phyloP scores from a whole-genome alignment of 1,139 yeast genomes.

The Debaryomyces nepalensis region DNA sequence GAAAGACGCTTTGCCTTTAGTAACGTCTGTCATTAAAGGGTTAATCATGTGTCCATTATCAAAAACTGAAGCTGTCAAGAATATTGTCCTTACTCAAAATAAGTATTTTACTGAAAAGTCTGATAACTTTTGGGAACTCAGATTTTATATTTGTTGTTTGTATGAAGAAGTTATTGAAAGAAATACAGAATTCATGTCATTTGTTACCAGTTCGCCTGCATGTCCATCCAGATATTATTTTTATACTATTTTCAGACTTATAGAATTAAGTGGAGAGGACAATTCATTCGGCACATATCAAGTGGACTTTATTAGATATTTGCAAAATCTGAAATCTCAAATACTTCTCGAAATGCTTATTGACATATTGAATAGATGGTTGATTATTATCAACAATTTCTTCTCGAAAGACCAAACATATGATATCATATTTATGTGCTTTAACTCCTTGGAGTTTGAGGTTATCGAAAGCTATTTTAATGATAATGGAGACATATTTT shows the following conservation, averaged over 20 bases:
- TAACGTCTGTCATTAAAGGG: constrained; percentile 48
- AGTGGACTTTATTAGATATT: constrained; percentile 31
- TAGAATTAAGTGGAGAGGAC: constrained; percentile 47
- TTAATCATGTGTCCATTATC: constrained; percentile 29
- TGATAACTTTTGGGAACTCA: constrained; percentile 47
- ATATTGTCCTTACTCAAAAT: constrained; percentile 17
- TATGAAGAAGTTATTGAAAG: constrained; percentile 38
- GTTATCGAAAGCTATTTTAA: constrained; percentile 25
- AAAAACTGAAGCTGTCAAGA: constrained; percentile 26
- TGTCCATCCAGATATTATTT: constrained; percentile 30
- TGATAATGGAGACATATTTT: constrained; percentile 28
- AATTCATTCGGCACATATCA: constrained; percentile 17
- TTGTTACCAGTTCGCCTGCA: not conserved
- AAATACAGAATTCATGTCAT: not conserved
- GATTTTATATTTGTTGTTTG: constrained; percentile 51
- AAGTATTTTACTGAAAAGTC: constrained; percentile 19
- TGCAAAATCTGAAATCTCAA: constrained; percentile 23
- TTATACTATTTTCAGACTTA: constrained; percentile 48
- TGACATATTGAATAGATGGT: constrained; percentile 56
- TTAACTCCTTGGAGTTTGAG: constrained; percentile 15
- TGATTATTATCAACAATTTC: constrained; percentile 47
- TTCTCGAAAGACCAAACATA: constrained; percentile 28
- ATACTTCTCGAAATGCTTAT: constrained; percentile 12
- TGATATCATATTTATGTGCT: constrained; percentile 19
- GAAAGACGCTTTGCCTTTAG: constrained; percentile 24